A percentile compares a stretch with the other conserved stretches of the same genome.
Conservation (phyloP, 2,329 filamentous ascomycete genomes). For the Claviceps capensis region DNA sequence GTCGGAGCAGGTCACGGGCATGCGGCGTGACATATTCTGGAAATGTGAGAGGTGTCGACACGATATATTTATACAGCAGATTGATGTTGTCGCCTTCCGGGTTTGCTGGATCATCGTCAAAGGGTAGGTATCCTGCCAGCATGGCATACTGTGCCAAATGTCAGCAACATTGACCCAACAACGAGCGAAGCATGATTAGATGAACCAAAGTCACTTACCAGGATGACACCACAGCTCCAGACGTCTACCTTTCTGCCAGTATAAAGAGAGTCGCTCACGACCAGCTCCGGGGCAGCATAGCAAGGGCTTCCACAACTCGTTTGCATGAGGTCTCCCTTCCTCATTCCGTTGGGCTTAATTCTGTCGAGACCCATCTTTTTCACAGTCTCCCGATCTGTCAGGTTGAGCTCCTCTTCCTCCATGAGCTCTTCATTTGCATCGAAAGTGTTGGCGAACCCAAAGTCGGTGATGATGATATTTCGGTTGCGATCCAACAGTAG, state of each 20-base stretch:
- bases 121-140: slow-evolving; percentile 93
- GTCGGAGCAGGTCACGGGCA: slow-evolving; percentile 77
- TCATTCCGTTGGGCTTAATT: slow-evolving; percentile 56
- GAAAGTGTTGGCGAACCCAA: slow-evolving; percentile 97
- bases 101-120: slow-evolving; percentile 96
- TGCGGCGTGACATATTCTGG: slow-evolving; percentile 98
- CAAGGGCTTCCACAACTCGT: slow-evolving; percentile 97
- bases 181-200: background rate
- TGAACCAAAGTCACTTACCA: slow-evolving; percentile 47
- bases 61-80: slow-evolving; percentile 96
- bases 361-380: slow-evolving; percentile 77
- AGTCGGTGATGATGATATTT: slow-evolving; percentile 99
- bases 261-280: slow-evolving; percentile 94
- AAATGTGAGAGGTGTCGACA: slow-evolving; percentile 90
- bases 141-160: slow-evolving; percentile 72
- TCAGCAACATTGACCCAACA: background rate
- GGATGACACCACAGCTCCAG: slow-evolving; percentile 96
- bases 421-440: slow-evolving; percentile 75
- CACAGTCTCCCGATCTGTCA: slow-evolving; percentile 78
- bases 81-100: slow-evolving; percentile 99
- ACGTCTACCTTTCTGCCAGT: slow-evolving; percentile 97
- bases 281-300: slow-evolving; percentile 91
- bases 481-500: slow-evolving; percentile 86
- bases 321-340: slow-evolving; percentile 93
- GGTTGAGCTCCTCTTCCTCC: slow-evolving; percentile 78